Conservation (phyloP, 1,284 basidiomycete species). For the Melampsora larici-populina region DNA sequence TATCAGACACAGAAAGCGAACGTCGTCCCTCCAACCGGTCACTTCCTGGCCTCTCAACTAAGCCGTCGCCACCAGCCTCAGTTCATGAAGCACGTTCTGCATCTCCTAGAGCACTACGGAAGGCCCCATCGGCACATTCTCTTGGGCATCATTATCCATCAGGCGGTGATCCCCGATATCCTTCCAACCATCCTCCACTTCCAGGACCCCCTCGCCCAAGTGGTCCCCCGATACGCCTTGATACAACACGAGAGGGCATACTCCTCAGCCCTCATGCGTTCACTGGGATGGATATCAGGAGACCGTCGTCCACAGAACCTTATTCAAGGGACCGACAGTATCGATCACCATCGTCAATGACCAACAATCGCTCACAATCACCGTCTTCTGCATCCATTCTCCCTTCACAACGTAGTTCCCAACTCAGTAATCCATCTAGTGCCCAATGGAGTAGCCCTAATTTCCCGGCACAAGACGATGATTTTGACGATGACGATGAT, state of each 20-base stretch:
- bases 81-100: background rate
- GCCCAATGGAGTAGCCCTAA: background rate
- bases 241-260: background rate
- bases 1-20: background rate
- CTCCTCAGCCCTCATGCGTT: background rate
- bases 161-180: too few relatives aligned
- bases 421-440: background rate
- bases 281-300: background rate
- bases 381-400: background rate
- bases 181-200: slow-evolving; percentile 11
- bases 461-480: background rate
- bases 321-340: slow-evolving; percentile 25
- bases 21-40: background rate
- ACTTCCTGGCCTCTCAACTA: background rate
- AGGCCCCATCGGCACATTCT: slow-evolving; percentile 34
- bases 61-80: background rate
- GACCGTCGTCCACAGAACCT: slow-evolving; percentile 29
- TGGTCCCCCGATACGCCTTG: background rate
- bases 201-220: background rate
- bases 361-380: slow-evolving; percentile 1
- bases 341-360: slow-evolving; percentile 10
- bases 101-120: slow-evolving; percentile 2
- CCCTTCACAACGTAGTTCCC: background rate
- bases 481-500: slow-evolving; percentile 18
- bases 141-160: slow-evolving; percentile 18